Evolutionary conservation across 805 yeast genomes (phyloP).

Genomic region (Teunomyces tritomae): DNA sequence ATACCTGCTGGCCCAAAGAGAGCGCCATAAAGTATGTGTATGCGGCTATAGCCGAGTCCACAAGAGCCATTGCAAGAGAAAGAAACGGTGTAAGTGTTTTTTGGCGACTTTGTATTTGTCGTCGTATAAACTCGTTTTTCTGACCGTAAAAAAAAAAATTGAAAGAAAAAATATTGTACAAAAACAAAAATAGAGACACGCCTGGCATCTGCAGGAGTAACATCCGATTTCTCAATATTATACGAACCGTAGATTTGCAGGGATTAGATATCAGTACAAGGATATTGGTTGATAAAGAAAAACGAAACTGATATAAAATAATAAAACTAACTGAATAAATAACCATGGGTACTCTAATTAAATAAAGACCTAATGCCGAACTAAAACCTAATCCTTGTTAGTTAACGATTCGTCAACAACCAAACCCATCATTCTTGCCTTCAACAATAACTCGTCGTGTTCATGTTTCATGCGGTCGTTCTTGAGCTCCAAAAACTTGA

Average conservation of each 20-base stretch:
- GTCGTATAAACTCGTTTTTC: background rate
- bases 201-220: background rate
- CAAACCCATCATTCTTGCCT: conserved; percentile 37
- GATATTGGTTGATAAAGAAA: background rate
- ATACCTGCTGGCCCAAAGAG: conserved; percentile 24
- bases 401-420: conserved; percentile 7
- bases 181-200: background rate
- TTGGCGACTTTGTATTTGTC: background rate
- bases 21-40: conserved; percentile 18
- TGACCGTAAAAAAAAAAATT: background rate
- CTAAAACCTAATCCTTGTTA: conserved; percentile 2
- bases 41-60: conserved; percentile 14
- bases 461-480: conserved; percentile 53
- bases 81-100: background rate
- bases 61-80: conserved; percentile 22
- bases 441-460: conserved; percentile 43
- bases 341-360: conserved; percentile 1
- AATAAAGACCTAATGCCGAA: conserved; percentile 1
- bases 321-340: background rate
- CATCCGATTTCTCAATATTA: background rate
- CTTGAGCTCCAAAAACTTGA: conserved; percentile 63
- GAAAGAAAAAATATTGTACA: background rate
- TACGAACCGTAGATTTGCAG: background rate
- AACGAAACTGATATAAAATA: background rate
- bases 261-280: background rate